Percentiles rank a stretch among this genome's conserved stretches.
phyloP scores from a whole-genome alignment of 2,329 filamentous ascomycete species.

The Atkinsonella texensis region DNA sequence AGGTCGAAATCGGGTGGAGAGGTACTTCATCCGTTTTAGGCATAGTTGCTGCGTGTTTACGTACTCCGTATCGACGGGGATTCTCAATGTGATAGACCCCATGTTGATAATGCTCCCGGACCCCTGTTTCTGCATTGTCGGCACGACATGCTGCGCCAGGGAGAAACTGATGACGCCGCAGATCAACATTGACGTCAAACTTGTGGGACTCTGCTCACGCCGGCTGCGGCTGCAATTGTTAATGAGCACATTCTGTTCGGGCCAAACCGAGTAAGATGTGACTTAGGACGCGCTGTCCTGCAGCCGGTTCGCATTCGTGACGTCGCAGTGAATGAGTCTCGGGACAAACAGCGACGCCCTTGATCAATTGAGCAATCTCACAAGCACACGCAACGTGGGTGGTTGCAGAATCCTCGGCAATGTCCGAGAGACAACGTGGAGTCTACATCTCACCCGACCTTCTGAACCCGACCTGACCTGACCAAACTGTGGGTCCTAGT shows the following conservation, averaged over 20 bases:
- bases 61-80: too few relatives aligned
- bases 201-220: conserved; percentile 29
- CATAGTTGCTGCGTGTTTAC: too few relatives aligned
- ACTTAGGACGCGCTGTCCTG: conserved; percentile 21
- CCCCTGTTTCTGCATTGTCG: conserved; percentile 35
- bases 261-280: conserved; percentile 12
- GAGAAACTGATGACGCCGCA: conserved; percentile 40
- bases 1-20: too few relatives aligned
- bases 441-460: too few relatives aligned
- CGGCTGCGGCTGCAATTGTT: conserved; percentile 60
- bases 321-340: conserved; percentile 29
- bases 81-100: conserved; percentile 36
- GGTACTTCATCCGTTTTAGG: too few relatives aligned
- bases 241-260: conserved; percentile 64
- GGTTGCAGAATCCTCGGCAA: conserved; percentile 18
- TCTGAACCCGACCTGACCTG: too few relatives aligned
- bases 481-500: too few relatives aligned
- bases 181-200: conserved; percentile 29
- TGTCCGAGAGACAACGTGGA: conserved; percentile 31
- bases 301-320: conserved; percentile 24
- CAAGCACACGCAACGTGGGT: conserved; percentile 13
- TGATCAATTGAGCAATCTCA: conserved; percentile 9
- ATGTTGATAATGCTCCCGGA: conserved; percentile 43
- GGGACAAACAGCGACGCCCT: conserved; percentile 16
- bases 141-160: conserved; percentile 57